These are phyloP conservation scores for Penicillium sp. DNA, from an alignment of 2,329 filamentous ascomycete genomes.

Conservation along the genomic window DNA sequence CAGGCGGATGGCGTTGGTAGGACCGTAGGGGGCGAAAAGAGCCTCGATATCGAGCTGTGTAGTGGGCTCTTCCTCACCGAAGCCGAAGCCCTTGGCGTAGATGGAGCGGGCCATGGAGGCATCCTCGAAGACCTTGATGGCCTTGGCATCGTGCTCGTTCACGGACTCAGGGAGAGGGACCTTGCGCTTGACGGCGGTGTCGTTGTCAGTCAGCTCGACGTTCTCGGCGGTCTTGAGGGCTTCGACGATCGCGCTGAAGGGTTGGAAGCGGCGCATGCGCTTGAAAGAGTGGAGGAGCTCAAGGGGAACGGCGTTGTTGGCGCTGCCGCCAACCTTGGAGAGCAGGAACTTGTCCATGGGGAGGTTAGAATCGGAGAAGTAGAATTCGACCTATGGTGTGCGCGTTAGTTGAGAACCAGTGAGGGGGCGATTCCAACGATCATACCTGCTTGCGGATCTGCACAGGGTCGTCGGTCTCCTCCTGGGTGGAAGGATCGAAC, in stretches of 20 bases:
- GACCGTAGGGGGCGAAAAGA: conserved; percentile 80
- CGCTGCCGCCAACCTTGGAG: conserved; percentile 70
- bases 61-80: conserved; percentile 64
- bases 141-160: conserved; percentile 55
- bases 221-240: conserved; percentile 76
- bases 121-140: conserved; percentile 59
- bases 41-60: conserved; percentile 93
- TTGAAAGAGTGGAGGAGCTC: conserved; percentile 81
- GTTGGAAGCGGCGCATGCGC: conserved; percentile 94
- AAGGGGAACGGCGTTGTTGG: conserved; percentile 73
- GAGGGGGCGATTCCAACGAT: neutral
- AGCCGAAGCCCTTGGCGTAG: conserved; percentile 93
- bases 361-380: conserved; percentile 90
- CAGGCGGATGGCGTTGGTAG: conserved; percentile 79
- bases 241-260: conserved; percentile 76
- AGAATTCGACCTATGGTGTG: conserved; percentile 76
- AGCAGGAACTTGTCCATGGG: conserved; percentile 86
- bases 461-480: conserved; percentile 72
- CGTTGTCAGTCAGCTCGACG: conserved; percentile 71
- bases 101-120: conserved; percentile 71
- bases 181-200: conserved; percentile 75
- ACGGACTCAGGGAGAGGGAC: conserved; percentile 59
- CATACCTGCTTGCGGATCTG: conserved; percentile 80
- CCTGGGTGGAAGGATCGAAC: conserved; percentile 66
- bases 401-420: conserved; percentile 3